Evolutionary conservation across 2,329 filamentous ascomycete species (phyloP).

Genomic region (Claviceps citrina): DNA sequence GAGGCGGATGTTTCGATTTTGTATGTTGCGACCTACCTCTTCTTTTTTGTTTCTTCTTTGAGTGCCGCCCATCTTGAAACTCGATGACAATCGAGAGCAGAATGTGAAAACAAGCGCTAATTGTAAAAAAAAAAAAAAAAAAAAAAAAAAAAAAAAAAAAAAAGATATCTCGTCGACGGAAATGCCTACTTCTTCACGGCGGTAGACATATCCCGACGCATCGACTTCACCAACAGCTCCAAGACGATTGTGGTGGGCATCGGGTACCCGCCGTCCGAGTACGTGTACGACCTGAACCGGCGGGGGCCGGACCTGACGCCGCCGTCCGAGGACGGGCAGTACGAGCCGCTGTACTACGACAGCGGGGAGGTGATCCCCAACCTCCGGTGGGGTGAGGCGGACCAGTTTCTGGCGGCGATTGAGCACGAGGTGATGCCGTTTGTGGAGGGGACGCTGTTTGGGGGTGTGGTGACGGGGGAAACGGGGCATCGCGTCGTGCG

Average conservation of each 20-base stretch:
- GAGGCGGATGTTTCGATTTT: constrained; percentile 11
- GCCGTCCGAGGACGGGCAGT: constrained; percentile 10
- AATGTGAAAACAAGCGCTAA: too few species aligned
- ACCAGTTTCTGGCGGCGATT: constrained; percentile 29
- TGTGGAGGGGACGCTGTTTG: constrained; percentile 14
- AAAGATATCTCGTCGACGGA: constrained; percentile 20
- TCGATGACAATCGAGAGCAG: too few species aligned
- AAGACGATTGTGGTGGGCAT: constrained; percentile 18
- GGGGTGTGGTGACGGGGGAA: constrained; percentile 2
- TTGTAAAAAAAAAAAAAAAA: too few species aligned
- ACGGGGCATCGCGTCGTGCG: constrained; percentile 9
- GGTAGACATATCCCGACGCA: constrained; percentile 15
- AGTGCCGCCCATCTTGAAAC: too few species aligned
- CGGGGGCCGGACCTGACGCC: constrained; percentile 18
- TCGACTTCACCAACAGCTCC: constrained; percentile 13
- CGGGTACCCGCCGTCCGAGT: constrained; percentile 15
- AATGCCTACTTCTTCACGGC: constrained; percentile 22
- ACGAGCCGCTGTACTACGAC: constrained; percentile 12
- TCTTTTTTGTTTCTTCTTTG: background rate
- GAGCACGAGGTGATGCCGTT: constrained; percentile 22
- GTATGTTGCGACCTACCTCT: constrained; percentile 9
- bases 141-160: too few species aligned
- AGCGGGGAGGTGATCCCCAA: constrained; percentile 13
- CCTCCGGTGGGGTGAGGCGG: constrained; percentile 24
- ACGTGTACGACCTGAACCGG: constrained; percentile 15